Percentiles rank a stretch among this genome's conserved stretches.
These are phyloP conservation scores for Ogataea chonburiensis DNA, from an alignment of 805 yeast species.

Conservation along the genomic window DNA sequence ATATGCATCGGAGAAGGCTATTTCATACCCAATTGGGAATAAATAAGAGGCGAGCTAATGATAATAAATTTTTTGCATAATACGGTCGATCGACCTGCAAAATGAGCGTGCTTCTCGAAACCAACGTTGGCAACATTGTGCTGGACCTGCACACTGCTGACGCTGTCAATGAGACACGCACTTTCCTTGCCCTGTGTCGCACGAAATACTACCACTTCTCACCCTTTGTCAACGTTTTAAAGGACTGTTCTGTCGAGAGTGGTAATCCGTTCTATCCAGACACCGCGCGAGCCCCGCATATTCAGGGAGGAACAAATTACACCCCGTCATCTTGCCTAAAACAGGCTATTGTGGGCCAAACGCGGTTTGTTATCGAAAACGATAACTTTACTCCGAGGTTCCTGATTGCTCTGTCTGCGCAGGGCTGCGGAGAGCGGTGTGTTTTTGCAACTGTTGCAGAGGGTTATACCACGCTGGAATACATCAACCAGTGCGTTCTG, in stretches of 20 bases:
- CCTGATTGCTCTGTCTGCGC: conserved; percentile 36
- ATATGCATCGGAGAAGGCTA: conserved; percentile 19
- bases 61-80: not conserved
- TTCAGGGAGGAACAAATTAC: conserved; percentile 11
- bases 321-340: conserved; percentile 21
- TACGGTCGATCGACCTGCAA: conserved; percentile 5
- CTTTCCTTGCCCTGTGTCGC: conserved; percentile 56
- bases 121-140: conserved; percentile 47
- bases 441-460: conserved; percentile 54
- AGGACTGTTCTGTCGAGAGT: conserved; percentile 39
- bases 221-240: conserved; percentile 46
- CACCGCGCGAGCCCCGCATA: conserved; percentile 3
- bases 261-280: conserved; percentile 46
- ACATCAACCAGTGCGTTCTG: conserved; percentile 38
- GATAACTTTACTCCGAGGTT: conserved; percentile 36
- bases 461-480: conserved; percentile 47
- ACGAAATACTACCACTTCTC: conserved; percentile 49
- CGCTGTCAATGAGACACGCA: conserved; percentile 40
- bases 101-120: conserved; percentile 43
- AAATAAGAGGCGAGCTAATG: conserved; percentile 8
- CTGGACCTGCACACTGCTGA: conserved; percentile 42
- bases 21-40: conserved; percentile 16
- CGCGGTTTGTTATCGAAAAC: conserved; percentile 22
- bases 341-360: conserved; percentile 36
- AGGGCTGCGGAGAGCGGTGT: conserved; percentile 22